Percentiles rank a stretch among this genome's conserved stretches.
These are phyloP conservation scores for Trichothecium sympodiale DNA, from an alignment of 2,329 filamentous ascomycete genomes.

Conservation along the genomic window DNA sequence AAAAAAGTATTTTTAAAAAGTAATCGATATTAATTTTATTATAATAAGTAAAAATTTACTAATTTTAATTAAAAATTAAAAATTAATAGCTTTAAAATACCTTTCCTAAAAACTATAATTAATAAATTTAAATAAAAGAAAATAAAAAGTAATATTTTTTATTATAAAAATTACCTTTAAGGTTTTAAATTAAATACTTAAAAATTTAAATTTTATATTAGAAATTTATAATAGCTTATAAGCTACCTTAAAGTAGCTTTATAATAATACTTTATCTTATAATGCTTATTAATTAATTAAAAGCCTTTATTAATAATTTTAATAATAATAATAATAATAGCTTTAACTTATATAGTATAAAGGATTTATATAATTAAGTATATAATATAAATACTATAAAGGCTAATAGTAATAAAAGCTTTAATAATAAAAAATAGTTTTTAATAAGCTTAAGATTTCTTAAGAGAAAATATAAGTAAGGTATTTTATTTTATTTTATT, in stretches of 20 bases:
- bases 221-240: background rate
- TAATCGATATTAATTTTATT: background rate
- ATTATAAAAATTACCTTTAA: background rate
- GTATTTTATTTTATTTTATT: background rate
- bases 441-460: background rate
- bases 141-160: background rate
- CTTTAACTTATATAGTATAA: background rate
- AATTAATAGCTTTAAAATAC: background rate
- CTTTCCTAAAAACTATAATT: background rate
- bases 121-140: background rate
- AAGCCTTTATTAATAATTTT: background rate
- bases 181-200: background rate
- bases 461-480: background rate
- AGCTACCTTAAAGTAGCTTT: background rate
- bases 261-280: too few relatives aligned
- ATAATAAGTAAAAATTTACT: background rate
- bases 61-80: background rate
- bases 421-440: background rate
- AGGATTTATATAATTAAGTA: background rate
- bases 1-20: too few relatives aligned
- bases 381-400: background rate
- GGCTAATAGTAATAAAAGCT: too few relatives aligned
- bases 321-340: slow-evolving; percentile 1
- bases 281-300: slow-evolving; percentile 1
- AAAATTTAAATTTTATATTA: background rate